Evolutionary conservation across 768 basidiomycete species (phyloP).

Genomic region (Trichaptum fuscoviolaceum): DNA sequence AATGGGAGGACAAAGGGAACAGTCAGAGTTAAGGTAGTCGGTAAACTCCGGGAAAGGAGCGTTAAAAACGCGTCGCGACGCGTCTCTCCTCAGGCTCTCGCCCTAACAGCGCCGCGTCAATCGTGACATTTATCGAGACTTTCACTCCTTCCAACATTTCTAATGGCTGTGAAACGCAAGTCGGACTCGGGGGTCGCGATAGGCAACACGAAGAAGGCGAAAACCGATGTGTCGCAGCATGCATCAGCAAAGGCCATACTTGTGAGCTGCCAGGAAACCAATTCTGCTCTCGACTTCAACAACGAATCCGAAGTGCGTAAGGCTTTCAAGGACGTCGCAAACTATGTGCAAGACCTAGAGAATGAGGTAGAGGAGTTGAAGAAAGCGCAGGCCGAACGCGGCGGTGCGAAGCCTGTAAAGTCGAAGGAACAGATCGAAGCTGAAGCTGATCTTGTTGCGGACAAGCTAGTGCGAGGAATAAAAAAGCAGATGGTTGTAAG

Average conservation of each 20-base stretch:
- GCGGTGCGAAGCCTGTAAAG: slow-evolving; percentile 24
- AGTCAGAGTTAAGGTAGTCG: no score
- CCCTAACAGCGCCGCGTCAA: neutral
- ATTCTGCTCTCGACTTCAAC: slow-evolving; percentile 32
- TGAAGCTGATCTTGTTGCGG: slow-evolving; percentile 41
- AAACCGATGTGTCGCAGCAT: neutral
- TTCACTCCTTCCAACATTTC: neutral
- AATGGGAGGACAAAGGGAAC: no score
- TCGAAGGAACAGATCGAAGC: slow-evolving; percentile 32
- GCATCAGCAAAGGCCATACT: neutral
- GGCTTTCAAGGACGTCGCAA: slow-evolving; percentile 26
- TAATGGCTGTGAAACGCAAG: neutral
- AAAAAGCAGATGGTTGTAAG: slow-evolving; percentile 43
- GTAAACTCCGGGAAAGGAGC: neutral
- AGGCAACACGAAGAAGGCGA: neutral
- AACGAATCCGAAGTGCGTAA: slow-evolving; percentile 26
- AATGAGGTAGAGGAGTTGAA: slow-evolving; percentile 24
- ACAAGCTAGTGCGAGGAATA: slow-evolving; percentile 42
- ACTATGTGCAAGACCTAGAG: slow-evolving; percentile 29
- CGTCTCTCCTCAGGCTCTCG: neutral
- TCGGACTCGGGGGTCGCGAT: neutral
- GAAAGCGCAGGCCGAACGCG: slow-evolving; percentile 15
- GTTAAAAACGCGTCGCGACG: neutral
- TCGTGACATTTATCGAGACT: neutral
- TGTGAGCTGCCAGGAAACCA: slow-evolving; percentile 11